phyloP scores from a whole-genome alignment of 495 filamentous ascomycete species.

The Poronia punctata region DNA sequence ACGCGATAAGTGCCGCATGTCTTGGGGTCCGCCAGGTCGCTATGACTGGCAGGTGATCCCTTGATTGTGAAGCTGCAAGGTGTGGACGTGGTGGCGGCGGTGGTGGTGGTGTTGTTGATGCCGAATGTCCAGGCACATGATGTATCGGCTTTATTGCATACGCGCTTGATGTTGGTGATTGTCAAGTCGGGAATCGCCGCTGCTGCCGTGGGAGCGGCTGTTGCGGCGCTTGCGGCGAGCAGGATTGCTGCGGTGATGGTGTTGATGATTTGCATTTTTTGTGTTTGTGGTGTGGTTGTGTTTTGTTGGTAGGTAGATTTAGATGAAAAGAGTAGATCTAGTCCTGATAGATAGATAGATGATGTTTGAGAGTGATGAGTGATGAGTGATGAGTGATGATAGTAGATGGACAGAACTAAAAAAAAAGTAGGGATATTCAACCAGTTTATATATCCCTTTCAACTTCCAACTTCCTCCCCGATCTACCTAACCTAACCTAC shows the following conservation, averaged over 20 bases:
- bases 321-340: background rate
- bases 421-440: no score
- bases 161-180: slow-evolving; percentile 33
- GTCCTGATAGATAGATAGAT: no score
- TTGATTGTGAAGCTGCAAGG: slow-evolving; percentile 31
- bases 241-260: slow-evolving; percentile 22
- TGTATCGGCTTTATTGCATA: slow-evolving; percentile 33
- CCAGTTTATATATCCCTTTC: no score
- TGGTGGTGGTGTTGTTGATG: slow-evolving; percentile 27
- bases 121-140: slow-evolving; percentile 38
- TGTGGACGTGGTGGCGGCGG: slow-evolving; percentile 14
- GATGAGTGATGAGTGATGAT: background rate
- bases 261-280: slow-evolving; percentile 39
- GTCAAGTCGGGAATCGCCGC: slow-evolving; percentile 31
- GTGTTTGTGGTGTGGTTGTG: slow-evolving; percentile 11
- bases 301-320: slow-evolving; percentile 12
- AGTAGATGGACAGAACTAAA: no score
- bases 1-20: slow-evolving; percentile 36
- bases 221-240: slow-evolving; percentile 29
- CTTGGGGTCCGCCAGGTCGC: slow-evolving; percentile 19
- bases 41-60: slow-evolving; percentile 26
- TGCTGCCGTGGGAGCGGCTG: slow-evolving; percentile 18
- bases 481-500: no score
- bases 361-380: background rate
- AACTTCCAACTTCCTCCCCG: no score